A percentile compares a stretch with the other conserved stretches of the same genome.
phyloP scores from a whole-genome alignment of 345 rosid genomes.

The Gossypium thurberi region DNA sequence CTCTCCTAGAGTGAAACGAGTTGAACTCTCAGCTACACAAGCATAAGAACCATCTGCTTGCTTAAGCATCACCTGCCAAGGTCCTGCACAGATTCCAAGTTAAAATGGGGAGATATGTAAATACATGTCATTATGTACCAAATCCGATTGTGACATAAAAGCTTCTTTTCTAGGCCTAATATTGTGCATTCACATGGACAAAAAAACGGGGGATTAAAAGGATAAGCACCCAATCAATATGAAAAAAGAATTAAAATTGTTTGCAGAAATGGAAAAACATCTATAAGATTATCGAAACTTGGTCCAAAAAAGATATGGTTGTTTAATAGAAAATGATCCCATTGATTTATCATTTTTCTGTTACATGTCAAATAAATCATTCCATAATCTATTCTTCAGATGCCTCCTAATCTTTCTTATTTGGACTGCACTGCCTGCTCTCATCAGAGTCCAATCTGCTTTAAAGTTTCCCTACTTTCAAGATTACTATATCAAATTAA shows the following conservation, averaged over 20 bases:
- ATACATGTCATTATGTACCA: neutral
- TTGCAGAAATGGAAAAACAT: neutral
- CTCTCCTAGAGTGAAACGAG: constrained; percentile 88
- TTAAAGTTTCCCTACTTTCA: neutral
- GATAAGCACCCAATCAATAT: neutral
- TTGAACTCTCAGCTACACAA: constrained; percentile 76
- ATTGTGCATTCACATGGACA: neutral
- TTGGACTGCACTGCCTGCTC: neutral
- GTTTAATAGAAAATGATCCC: neutral
- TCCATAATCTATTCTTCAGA: neutral
- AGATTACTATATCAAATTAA: neutral
- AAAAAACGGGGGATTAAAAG: neutral
- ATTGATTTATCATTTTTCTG: neutral
- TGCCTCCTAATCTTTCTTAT: neutral
- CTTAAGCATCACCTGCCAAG: constrained; percentile 99
- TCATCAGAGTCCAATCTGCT: neutral
- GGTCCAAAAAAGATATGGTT: too few species aligned
- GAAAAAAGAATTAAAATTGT: neutral
- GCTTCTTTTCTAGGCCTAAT: neutral
- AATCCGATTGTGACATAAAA: neutral
- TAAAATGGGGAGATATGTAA: neutral
- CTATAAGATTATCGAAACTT: neutral
- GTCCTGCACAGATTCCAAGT: constrained; percentile 45
- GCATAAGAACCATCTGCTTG: constrained; percentile 84
- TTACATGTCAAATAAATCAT: neutral